A percentile compares a stretch with the other conserved stretches of the same genome.
Evolutionary conservation across 176 grass and related monocot genomes (phyloP).

Genomic region (Canna indica): DNA sequence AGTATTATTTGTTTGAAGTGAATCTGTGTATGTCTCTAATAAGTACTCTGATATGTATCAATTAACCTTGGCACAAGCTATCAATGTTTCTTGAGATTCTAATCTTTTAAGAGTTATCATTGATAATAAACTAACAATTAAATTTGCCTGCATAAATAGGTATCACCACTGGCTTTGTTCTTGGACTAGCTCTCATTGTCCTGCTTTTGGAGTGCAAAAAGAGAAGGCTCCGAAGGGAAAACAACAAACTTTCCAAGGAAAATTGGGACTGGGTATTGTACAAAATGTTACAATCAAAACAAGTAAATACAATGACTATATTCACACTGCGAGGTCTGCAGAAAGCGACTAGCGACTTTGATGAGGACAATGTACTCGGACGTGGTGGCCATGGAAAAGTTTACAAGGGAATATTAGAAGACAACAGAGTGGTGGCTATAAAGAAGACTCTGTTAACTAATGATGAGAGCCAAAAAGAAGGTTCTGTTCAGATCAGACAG

Average conservation of each 20-base stretch:
- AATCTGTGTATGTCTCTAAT: too few relatives aligned
- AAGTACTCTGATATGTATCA: too few relatives aligned
- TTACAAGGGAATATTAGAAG: background rate
- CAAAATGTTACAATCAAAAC: background rate
- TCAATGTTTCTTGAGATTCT: too few relatives aligned
- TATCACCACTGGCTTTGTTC: background rate
- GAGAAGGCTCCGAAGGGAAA: background rate
- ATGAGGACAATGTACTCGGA: background rate
- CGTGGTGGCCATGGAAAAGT: background rate
- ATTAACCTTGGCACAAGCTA: too few relatives aligned
- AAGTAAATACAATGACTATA: background rate
- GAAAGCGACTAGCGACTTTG: background rate
- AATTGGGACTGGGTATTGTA: background rate
- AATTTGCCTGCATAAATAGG: background rate
- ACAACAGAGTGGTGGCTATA: background rate
- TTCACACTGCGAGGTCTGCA: background rate
- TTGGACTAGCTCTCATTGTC: background rate
- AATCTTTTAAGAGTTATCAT: too few relatives aligned
- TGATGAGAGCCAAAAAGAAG: too few relatives aligned
- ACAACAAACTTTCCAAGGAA: background rate
- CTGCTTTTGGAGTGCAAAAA: background rate
- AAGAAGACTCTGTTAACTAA: background rate
- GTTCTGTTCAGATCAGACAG: background rate
- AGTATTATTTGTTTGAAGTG: too few relatives aligned
- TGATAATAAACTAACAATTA: too few relatives aligned